phyloP scores from a whole-genome alignment of 495 filamentous ascomycete species.

The Lasiosphaeria hispida region DNA sequence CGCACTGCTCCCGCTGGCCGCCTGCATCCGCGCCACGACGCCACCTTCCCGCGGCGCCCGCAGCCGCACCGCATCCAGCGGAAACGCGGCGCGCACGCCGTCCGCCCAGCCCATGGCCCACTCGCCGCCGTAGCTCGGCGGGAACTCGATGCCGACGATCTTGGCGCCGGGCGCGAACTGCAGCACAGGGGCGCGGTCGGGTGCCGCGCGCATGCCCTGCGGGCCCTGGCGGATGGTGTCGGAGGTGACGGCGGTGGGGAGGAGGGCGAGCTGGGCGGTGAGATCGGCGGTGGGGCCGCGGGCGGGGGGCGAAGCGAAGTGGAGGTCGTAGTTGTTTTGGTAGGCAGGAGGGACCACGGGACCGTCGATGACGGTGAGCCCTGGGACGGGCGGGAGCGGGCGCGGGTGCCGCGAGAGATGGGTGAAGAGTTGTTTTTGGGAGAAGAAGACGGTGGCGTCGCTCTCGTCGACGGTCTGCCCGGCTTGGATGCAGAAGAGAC shows the following conservation, averaged over 20 bases:
- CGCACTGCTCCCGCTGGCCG: constrained; percentile 34
- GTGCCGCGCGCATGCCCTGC: constrained; percentile 31
- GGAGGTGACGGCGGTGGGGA: constrained; percentile 37
- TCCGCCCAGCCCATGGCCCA: constrained; percentile 51
- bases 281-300: constrained; percentile 30
- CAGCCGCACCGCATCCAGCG: constrained; percentile 38
- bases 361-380: constrained; percentile 38
- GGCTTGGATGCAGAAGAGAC: constrained; percentile 42
- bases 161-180: constrained; percentile 41
- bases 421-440: constrained; percentile 35
- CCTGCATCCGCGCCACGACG: constrained; percentile 15
- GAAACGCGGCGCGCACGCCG: constrained; percentile 40
- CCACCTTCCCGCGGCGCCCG: constrained; percentile 37
- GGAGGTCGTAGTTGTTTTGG: constrained; percentile 47
- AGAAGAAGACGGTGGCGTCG: constrained; percentile 45
- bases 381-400: constrained; percentile 39
- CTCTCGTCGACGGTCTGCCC: constrained; percentile 36
- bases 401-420: constrained; percentile 43
- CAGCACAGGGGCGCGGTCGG: constrained; percentile 36
- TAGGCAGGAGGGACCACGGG: constrained; percentile 14
- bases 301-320: constrained; percentile 36
- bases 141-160: constrained; percentile 48
- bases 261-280: constrained; percentile 26
- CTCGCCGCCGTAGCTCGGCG: constrained; percentile 40
- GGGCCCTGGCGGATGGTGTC: constrained; percentile 31